Evolutionary conservation across 179 eudicot species (phyloP).

Genomic region (Silene vulgaris): DNA sequence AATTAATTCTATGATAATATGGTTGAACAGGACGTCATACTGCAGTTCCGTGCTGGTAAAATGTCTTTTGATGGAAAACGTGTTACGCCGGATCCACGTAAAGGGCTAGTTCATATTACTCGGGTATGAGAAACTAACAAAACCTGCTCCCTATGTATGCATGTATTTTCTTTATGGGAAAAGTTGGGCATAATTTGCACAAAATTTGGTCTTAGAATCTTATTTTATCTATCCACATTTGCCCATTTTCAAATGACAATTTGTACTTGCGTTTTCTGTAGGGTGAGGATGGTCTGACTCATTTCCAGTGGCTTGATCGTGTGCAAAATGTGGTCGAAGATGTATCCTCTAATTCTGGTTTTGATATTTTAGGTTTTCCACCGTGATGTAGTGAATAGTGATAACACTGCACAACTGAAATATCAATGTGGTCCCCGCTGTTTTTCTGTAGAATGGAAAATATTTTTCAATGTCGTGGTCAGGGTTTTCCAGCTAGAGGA

Average conservation of each 20-base stretch:
- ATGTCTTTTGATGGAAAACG: slow-evolving; percentile 77
- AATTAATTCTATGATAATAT: background rate
- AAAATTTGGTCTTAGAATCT: background rate
- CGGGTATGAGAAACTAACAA: slow-evolving; percentile 50
- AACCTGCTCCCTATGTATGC: background rate
- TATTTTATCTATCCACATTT: background rate
- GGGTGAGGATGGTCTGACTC: slow-evolving; percentile 92
- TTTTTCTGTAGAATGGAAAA: no score
- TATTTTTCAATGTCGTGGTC: no score
- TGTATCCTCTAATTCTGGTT: slow-evolving; percentile 54
- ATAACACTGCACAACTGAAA: background rate
- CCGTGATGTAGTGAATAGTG: background rate
- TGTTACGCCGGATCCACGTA: slow-evolving; percentile 82
- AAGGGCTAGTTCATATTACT: slow-evolving; percentile 77
- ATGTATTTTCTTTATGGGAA: background rate
- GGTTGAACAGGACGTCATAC: slow-evolving; percentile 48
- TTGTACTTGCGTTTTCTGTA: slow-evolving; percentile 19
- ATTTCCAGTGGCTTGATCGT: slow-evolving; percentile 94
- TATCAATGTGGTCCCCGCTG: background rate
- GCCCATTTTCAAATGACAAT: background rate
- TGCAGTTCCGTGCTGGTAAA: slow-evolving; percentile 98
- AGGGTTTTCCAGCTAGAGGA: no score
- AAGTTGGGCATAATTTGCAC: background rate
- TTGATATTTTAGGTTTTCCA: background rate
- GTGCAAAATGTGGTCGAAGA: slow-evolving; percentile 60